phyloP scores from a whole-genome alignment of 2,329 filamentous ascomycete species.

The Fusarium succisae region DNA sequence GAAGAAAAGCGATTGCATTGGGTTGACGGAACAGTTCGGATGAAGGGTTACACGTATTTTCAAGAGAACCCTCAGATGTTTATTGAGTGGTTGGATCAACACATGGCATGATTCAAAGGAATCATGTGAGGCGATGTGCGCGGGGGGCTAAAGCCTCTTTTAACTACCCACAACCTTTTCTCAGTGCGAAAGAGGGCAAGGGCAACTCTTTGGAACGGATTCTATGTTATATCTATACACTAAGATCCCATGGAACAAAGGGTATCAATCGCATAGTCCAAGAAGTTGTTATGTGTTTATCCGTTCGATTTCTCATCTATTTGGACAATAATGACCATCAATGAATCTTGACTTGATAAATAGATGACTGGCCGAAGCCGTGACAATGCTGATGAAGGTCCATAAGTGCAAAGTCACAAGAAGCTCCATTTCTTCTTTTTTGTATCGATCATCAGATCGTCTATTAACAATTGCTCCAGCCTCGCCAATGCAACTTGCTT shows the following conservation, averaged over 20 bases:
- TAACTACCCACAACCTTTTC: too few relatives aligned
- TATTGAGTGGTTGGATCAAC: neutral
- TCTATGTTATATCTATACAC: neutral
- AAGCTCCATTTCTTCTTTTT: fast-evolving
- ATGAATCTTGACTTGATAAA: neutral
- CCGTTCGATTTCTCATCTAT: fast-evolving
- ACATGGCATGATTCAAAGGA: neutral
- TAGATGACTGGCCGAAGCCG: fast-evolving
- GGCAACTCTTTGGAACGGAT: fast-evolving
- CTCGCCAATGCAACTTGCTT: fast-evolving
- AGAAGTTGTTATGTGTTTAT: neutral
- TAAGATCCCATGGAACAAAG: neutral
- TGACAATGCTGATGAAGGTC: neutral
- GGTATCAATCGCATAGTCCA: fast-evolving
- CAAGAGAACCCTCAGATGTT: neutral
- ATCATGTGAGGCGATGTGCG: neutral
- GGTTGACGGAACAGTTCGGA: neutral
- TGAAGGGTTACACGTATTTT: neutral
- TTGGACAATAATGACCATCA: neutral
- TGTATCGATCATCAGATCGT: fast-evolving
- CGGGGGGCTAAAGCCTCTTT: too few relatives aligned
- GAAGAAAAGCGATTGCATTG: neutral
- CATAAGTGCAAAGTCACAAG: neutral
- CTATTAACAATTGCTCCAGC: fast-evolving
- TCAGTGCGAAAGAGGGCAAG: neutral